phyloP scores from a whole-genome alignment of 805 yeast species.

The Kluyveromyces dobzhanskii region DNA sequence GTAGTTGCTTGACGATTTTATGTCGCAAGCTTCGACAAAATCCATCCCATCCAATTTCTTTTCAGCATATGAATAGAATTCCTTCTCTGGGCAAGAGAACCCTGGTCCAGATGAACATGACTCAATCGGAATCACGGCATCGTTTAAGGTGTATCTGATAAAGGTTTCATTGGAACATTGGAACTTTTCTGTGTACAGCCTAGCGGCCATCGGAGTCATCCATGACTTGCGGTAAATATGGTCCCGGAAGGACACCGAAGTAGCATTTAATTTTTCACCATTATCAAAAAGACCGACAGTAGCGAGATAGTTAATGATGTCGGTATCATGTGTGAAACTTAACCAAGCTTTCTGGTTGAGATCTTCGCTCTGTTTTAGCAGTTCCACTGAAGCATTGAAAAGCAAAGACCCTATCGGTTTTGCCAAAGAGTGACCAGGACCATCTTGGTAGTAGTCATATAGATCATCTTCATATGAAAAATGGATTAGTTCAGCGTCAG shows the following conservation, averaged over 20 bases:
- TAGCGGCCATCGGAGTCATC: constrained; percentile 51
- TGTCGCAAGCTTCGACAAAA: constrained; percentile 29
- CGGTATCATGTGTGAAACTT: constrained; percentile 71
- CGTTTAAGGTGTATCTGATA: constrained; percentile 44
- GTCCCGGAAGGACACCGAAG: constrained; percentile 36
- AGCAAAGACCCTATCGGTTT: constrained; percentile 55
- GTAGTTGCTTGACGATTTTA: constrained; percentile 1
- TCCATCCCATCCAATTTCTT: constrained; percentile 25
- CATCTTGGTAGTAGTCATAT: constrained; percentile 49
- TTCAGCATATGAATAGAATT: constrained; percentile 28
- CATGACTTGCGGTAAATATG: constrained; percentile 41
- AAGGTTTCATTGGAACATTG: constrained; percentile 34
- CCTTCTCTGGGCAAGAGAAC: constrained; percentile 35
- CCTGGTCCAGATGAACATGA: constrained; percentile 48
- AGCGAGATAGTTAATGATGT: constrained; percentile 49
- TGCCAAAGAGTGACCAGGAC: constrained; percentile 54
- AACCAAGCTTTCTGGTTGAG: constrained; percentile 51
- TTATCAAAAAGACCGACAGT: constrained; percentile 49
- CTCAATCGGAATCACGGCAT: constrained; percentile 45
- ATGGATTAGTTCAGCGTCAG: constrained; percentile 56
- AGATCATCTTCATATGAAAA: constrained; percentile 56
- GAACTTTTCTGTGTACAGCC: constrained; percentile 43
- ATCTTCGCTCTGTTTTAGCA: constrained; percentile 39
- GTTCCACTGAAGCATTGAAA: constrained; percentile 43
- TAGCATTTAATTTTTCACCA: constrained; percentile 33